These are phyloP conservation scores for Trifolium fragiferum DNA, from an alignment of 306 rosid genomes.

Conservation along the genomic window DNA sequence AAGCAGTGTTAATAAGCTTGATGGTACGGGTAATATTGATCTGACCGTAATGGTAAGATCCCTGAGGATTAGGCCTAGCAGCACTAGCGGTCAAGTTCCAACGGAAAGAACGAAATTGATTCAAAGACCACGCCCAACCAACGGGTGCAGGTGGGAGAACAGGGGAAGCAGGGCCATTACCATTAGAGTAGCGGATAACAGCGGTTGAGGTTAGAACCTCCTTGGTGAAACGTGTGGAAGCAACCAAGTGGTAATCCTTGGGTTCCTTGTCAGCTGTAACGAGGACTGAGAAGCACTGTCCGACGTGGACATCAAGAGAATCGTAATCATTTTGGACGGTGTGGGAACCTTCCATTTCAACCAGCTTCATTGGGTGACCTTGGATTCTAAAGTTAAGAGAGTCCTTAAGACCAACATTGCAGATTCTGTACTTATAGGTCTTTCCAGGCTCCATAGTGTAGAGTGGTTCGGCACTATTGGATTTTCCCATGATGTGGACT, in stretches of 20 bases:
- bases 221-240: conserved; percentile 77
- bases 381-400: conserved; percentile 82
- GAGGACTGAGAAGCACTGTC: conserved; percentile 71
- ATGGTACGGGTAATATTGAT: conserved; percentile 83
- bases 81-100: conserved; percentile 94
- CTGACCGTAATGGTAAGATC: conserved; percentile 80
- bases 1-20: conserved; percentile 55
- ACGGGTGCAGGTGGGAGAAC: conserved; percentile 56
- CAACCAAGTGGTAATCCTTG: conserved; percentile 64
- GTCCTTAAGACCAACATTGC: conserved; percentile 72
- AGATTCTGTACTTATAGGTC: conserved; percentile 72
- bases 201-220: conserved; percentile 44
- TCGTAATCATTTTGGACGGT: conserved; percentile 65
- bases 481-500: conserved; percentile 71
- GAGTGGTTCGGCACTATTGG: conserved; percentile 43
- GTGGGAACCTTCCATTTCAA: conserved; percentile 91
- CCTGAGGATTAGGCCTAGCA: conserved; percentile 95
- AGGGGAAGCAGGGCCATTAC: conserved; percentile 50
- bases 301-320: conserved; percentile 78
- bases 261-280: conserved; percentile 74
- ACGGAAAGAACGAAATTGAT: conserved; percentile 82
- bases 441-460: conserved; percentile 80
- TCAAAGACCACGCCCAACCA: conserved; percentile 88
- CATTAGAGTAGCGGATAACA: conserved; percentile 49
- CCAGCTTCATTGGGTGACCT: conserved; percentile 69